These are phyloP conservation scores for Theobroma cacao DNA, from an alignment of 345 rosid species.

Conservation along the genomic window DNA sequence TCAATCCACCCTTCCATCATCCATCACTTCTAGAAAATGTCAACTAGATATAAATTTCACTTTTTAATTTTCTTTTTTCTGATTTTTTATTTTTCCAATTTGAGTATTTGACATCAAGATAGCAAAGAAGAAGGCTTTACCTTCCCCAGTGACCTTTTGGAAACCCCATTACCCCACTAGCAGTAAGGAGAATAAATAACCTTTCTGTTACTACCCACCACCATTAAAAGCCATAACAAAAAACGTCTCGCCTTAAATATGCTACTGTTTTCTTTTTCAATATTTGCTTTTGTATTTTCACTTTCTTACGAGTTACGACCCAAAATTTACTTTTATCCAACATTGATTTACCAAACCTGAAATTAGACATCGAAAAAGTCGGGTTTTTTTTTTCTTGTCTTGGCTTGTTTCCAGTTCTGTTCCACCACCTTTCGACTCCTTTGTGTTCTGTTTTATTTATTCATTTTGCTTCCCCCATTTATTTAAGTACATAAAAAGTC, in stretches of 20 bases:
- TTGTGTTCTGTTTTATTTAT: background rate
- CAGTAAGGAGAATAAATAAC: constrained; percentile 1
- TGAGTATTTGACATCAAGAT: background rate
- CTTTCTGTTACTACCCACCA: background rate
- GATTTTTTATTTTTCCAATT: background rate
- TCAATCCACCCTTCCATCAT: background rate
- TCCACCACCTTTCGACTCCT: background rate
- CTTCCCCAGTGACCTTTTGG: background rate
- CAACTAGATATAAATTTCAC: background rate
- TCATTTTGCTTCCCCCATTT: background rate
- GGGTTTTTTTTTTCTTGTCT: background rate
- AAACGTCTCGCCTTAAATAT: background rate
- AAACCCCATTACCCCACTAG: background rate
- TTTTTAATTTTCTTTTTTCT: background rate
- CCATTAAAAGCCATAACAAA: background rate
- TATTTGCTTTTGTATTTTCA: background rate
- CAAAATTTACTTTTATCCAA: background rate
- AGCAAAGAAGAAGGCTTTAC: background rate
- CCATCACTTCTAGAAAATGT: background rate
- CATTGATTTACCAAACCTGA: background rate
- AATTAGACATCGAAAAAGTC: background rate
- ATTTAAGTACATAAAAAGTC: constrained; percentile 4
- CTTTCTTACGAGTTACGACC: background rate
- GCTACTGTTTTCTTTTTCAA: background rate
- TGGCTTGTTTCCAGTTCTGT: background rate